Conservation (phyloP, 2,329 filamentous ascomycete species). For the Bipolaris gigantea region DNA sequence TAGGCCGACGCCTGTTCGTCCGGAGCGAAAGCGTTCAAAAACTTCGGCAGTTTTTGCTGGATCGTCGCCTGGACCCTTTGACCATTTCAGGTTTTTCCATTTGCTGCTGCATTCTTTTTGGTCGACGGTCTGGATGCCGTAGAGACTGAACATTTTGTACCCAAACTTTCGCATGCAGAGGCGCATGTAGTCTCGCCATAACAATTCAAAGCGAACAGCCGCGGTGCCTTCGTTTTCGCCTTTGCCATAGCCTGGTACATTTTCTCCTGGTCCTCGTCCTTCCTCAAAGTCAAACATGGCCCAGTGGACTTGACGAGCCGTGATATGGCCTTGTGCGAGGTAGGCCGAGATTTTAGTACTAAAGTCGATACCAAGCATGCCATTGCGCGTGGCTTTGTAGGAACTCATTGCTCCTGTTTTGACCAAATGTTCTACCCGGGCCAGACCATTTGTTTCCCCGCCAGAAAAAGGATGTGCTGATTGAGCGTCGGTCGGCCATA, state of each 20-base stretch:
- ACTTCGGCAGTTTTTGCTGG: constrained; percentile 47
- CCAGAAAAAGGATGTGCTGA: constrained; percentile 70
- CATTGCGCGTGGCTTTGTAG: constrained; percentile 74
- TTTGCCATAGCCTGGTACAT: constrained; percentile 59
- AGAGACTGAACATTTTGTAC: constrained; percentile 62
- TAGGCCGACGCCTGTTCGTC: constrained; percentile 72
- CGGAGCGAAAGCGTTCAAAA: constrained; percentile 63
- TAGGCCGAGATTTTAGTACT: constrained; percentile 77
- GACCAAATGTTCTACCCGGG: constrained; percentile 64
- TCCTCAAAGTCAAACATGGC: constrained; percentile 71
- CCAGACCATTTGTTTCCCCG: constrained; percentile 63
- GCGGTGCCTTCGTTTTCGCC: constrained; percentile 74
- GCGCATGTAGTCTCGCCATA: constrained; percentile 80
- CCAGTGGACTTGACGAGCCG: constrained; percentile 72
- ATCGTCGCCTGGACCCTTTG: constrained; percentile 45
- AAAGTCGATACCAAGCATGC: constrained; percentile 69
- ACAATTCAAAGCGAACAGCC: constrained; percentile 69
- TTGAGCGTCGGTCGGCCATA: constrained; percentile 55
- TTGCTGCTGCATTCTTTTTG: constrained; percentile 28
- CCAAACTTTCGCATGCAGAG: constrained; percentile 73
- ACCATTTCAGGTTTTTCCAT: constrained; percentile 34
- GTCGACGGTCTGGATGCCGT: constrained; percentile 60
- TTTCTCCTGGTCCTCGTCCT: constrained; percentile 48
- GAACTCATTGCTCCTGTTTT: constrained; percentile 60
- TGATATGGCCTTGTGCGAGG: constrained; percentile 71